Percentiles rank a stretch among this genome's conserved stretches.
phyloP scores from a whole-genome alignment of 768 basidiomycete species.

The Holtermannia corniformis region DNA sequence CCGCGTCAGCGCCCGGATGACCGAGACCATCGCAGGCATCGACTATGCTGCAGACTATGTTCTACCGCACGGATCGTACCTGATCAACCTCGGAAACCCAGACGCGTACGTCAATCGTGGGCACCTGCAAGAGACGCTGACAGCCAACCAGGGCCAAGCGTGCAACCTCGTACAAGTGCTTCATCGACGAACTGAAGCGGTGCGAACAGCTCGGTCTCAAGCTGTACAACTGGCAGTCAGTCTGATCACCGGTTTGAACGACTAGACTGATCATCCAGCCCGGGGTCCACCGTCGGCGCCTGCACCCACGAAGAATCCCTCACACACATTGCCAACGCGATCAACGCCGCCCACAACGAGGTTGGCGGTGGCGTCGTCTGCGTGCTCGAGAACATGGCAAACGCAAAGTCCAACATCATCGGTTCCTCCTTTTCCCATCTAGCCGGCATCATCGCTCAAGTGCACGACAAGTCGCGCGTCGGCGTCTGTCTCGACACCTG shows the following conservation, averaged over 20 bases:
- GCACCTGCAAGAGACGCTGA: not conserved
- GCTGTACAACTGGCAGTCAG: conserved; percentile 79
- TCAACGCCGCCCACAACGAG: conserved; percentile 63
- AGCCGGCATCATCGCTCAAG: conserved; percentile 56
- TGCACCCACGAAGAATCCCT: conserved; percentile 56
- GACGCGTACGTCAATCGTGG: conserved; percentile 55
- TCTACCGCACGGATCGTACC: conserved; percentile 74
- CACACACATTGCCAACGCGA: conserved; percentile 56
- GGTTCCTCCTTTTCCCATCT: conserved; percentile 64
- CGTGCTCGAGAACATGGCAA: conserved; percentile 83
- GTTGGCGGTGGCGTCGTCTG: conserved; percentile 50
- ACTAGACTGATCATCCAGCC: conserved; percentile 45
- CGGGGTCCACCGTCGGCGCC: conserved; percentile 71
- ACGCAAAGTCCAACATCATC: conserved; percentile 61
- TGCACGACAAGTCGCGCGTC: conserved; percentile 64
- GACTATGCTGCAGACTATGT: conserved; percentile 57
- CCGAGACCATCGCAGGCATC: conserved; percentile 36
- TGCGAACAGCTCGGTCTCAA: conserved; percentile 66
- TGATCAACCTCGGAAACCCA: conserved; percentile 72
- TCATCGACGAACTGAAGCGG: conserved; percentile 68
- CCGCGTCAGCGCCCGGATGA: too few species aligned
- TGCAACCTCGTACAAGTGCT: conserved; percentile 49
- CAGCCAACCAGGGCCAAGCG: conserved; percentile 27
- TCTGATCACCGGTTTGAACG: conserved; percentile 7
- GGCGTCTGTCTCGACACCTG: conserved; percentile 84